Percentiles rank a stretch among this genome's conserved stretches.
Conservation (phyloP, 1,284 basidiomycete species). For the Ustilago shanxiensis region DNA sequence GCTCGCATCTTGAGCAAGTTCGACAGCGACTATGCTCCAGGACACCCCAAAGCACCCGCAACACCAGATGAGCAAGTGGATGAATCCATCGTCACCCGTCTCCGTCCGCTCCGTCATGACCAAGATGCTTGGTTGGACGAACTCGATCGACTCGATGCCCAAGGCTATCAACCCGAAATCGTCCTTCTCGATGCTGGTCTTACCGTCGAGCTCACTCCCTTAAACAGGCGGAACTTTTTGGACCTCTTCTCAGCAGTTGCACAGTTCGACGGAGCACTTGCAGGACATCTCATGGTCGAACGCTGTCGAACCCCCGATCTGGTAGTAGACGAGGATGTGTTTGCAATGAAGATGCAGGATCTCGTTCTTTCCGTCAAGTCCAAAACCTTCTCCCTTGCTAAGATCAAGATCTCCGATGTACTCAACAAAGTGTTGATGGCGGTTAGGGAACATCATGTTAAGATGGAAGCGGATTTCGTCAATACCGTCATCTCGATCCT, state of each 20-base stretch:
- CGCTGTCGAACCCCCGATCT: slow-evolving; percentile 92
- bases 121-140: slow-evolving; percentile 80
- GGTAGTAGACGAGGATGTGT: slow-evolving; percentile 90
- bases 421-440: slow-evolving; percentile 86
- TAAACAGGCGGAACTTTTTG: slow-evolving; percentile 90
- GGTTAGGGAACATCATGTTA: slow-evolving; percentile 94
- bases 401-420: slow-evolving; percentile 95
- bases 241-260: slow-evolving; percentile 96
- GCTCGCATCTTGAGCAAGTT: slow-evolving; percentile 63
- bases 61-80: slow-evolving; percentile 74
- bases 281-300: slow-evolving; percentile 95
- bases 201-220: slow-evolving; percentile 84
- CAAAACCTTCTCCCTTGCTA: slow-evolving; percentile 94
- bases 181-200: slow-evolving; percentile 97
- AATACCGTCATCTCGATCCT: slow-evolving; percentile 96
- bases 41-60: slow-evolving; percentile 46
- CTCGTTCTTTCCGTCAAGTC: slow-evolving; percentile 92
- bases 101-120: slow-evolving; percentile 75
- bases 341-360: slow-evolving; percentile 97
- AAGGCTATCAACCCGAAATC: slow-evolving; percentile 91
- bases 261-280: slow-evolving; percentile 94
- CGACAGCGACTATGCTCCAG: slow-evolving; percentile 65
- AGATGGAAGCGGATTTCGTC: slow-evolving; percentile 98
- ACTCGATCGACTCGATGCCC: slow-evolving; percentile 76
- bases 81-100: slow-evolving; percentile 77